Base-by-base conservation (phyloP, 169 alveolate species). In the Cyclospora cayetanensis region DNA sequence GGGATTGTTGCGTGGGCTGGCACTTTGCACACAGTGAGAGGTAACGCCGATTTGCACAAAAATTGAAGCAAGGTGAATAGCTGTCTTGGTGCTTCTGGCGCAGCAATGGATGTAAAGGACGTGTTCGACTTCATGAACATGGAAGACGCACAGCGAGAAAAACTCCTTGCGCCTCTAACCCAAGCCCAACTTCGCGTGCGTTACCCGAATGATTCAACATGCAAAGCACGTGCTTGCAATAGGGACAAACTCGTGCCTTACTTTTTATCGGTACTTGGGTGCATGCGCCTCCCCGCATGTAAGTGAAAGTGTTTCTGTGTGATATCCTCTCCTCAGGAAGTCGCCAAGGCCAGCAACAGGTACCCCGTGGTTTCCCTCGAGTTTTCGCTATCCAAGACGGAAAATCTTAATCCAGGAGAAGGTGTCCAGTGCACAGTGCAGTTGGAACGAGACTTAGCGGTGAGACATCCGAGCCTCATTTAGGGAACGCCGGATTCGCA, bases 61-160 rank as follows among this genome's bases (percentile, higher is more conserved):
- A n/a, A n/a, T n/a, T n/a, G n/a, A n/a, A n/a, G n/a, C n/a, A n/a
- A n/a, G n/a, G n/a, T n/a, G n/a, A n/a, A n/a, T n/a, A n/a, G n/a
- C n/a, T n/a, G n/a, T n/a, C n/a, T 41, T 82, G 90, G 41, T 65
- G 90, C 42, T 50, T 41, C 76, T 65, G 90, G 83, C 53, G 65
- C 93, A 41, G 96, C 97, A 34, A 74, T 91, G 72, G 97, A 96
- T 41, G 98, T 99, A 0, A 90, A 93, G 5, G 99, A 98, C 85
- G 96, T 98, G 2, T 97, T 95, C 77, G 99, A 99, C 92, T 95
- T 99, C 68, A 96, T 98, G 95, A 97, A 97, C 93, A 96, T 98
- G 98, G 99, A 99, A 37, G 99, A 99, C 37, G 98, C 96, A 29
- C 96, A 93, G n/a, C 95, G 99, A 92, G 95, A 95, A 35, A 92